Percentiles rank a stretch among this genome's conserved stretches.
phyloP scores from a whole-genome alignment of 768 basidiomycete genomes.

The Crassisporium funariophilum region DNA sequence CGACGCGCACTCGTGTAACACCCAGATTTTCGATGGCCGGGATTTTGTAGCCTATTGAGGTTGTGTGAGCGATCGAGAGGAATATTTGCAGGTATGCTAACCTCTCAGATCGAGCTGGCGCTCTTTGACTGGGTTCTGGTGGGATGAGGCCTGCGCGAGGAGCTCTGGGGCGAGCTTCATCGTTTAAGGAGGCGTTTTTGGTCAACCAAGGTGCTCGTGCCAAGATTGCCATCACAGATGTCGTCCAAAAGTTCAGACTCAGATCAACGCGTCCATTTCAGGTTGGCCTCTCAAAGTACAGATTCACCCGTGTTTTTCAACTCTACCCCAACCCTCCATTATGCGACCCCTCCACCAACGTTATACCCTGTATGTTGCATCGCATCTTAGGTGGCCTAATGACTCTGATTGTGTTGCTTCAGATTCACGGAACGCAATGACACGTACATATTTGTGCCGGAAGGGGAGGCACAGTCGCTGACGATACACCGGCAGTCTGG shows the following conservation, averaged over 20 bases:
- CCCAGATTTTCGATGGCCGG: slow-evolving; percentile 96
- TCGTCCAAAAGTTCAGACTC: slow-evolving; percentile 40
- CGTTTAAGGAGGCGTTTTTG: slow-evolving; percentile 32
- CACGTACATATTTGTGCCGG: slow-evolving; percentile 79
- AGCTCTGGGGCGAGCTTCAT: slow-evolving; percentile 97
- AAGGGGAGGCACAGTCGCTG: slow-evolving; percentile 65
- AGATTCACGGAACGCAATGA: slow-evolving; percentile 75
- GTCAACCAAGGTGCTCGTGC: slow-evolving; percentile 16
- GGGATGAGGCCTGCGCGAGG: slow-evolving; percentile 76
- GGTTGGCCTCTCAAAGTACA: too few relatives aligned
- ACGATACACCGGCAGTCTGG: slow-evolving; percentile 76
- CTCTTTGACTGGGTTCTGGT: slow-evolving; percentile 83
- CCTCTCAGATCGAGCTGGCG: slow-evolving; percentile 92
- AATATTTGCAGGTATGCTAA: slow-evolving; percentile 31
- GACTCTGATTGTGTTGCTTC: slow-evolving; percentile 16
- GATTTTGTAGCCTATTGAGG: slow-evolving; percentile 80
- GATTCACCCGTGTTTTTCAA: slow-evolving; percentile 16
- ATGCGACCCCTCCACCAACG: slow-evolving; percentile 77
- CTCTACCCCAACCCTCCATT: slow-evolving; percentile 26
- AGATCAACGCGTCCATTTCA: slow-evolving; percentile 36
- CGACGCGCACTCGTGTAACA: slow-evolving; percentile 72
- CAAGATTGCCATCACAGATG: too few relatives aligned
- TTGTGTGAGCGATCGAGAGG: slow-evolving; percentile 24
- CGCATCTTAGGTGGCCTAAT: neutral
- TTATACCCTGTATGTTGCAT: slow-evolving; percentile 59